Conservation (phyloP, 73 alveolate genomes). For the Stentor roeselii region DNA sequence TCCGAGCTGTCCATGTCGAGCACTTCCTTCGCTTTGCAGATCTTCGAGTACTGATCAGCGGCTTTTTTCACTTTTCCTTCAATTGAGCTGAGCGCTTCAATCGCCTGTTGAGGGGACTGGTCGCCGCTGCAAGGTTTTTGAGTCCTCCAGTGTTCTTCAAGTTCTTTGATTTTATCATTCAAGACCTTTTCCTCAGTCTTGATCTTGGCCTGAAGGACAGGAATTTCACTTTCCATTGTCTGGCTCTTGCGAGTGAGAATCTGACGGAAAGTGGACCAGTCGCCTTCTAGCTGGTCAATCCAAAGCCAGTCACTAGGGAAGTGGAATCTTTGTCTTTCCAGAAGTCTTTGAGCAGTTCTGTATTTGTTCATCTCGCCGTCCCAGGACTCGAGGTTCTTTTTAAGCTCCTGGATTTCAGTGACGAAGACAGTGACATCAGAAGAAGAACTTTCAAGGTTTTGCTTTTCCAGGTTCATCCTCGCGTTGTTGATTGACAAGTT, state of each 20-base stretch:
- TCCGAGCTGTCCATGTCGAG: constrained; percentile 88
- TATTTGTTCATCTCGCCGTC: constrained; percentile 35
- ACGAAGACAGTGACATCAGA: constrained; percentile 90
- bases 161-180: constrained; percentile 87
- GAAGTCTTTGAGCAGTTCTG: constrained; percentile 76
- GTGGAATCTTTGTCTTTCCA: constrained; percentile 78
- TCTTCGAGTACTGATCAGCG: constrained; percentile 85
- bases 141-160: constrained; percentile 93
- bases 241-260: constrained; percentile 72
- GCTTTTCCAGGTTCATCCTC: constrained; percentile 72
- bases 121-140: constrained; percentile 87
- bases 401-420: constrained; percentile 90
- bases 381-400: constrained; percentile 51
- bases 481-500: constrained; percentile 67
- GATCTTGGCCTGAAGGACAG: constrained; percentile 71
- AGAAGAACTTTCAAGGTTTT: constrained; percentile 69
- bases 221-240: constrained; percentile 88
- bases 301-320: constrained; percentile 83
- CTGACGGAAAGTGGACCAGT: constrained; percentile 85
- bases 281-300: constrained; percentile 93
- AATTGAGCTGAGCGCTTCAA: constrained; percentile 55
- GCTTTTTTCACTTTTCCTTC: constrained; percentile 47
- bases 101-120: constrained; percentile 81
- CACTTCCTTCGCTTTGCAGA: constrained; percentile 94
- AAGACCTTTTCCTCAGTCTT: constrained; percentile 82